Evolutionary conservation across 441 rosid species (phyloP).

Genomic region (Macaranga tanarius): DNA sequence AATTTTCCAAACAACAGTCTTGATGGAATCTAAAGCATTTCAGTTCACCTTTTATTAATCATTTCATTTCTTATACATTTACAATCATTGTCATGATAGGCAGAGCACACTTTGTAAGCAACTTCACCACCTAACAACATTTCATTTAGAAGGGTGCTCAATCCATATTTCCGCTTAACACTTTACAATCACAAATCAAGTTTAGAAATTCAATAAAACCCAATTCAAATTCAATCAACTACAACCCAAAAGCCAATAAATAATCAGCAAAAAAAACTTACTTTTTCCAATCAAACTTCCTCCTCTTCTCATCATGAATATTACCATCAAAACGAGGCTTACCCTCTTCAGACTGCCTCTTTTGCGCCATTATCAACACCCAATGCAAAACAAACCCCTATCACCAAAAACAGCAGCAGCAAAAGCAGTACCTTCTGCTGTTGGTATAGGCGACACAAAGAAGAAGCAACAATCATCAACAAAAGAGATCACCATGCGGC

Average conservation of each 20-base stretch:
- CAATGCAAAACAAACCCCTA: background rate
- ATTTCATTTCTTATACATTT: background rate
- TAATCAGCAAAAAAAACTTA: conserved; percentile 9
- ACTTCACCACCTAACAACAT: conserved; percentile 12
- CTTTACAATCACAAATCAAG: conserved; percentile 12
- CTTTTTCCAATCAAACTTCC: conserved; percentile 57
- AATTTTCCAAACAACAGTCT: background rate
- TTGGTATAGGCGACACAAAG: conserved; percentile 12
- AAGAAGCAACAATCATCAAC: conserved; percentile 1
- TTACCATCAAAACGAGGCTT: conserved; percentile 48
- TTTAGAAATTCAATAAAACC: background rate
- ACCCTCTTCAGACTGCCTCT: conserved; percentile 72
- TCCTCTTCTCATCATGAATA: conserved; percentile 61
- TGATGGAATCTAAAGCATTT: background rate
- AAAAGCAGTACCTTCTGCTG: conserved; percentile 2
- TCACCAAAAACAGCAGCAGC: conserved; percentile 5
- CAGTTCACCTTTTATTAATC: background rate
- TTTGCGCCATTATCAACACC: conserved; percentile 61
- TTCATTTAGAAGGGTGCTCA: background rate
- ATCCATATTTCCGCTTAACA: background rate
- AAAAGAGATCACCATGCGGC: conserved; percentile 34
- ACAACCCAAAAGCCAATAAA: background rate
- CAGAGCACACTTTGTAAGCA: conserved; percentile 3
- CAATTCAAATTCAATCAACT: background rate
- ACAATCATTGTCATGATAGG: background rate